Evolutionary conservation across 768 basidiomycete genomes (phyloP), one percentile per base, ranked within the genome.

Genomic region (Mycena sanguinolenta): DNA sequence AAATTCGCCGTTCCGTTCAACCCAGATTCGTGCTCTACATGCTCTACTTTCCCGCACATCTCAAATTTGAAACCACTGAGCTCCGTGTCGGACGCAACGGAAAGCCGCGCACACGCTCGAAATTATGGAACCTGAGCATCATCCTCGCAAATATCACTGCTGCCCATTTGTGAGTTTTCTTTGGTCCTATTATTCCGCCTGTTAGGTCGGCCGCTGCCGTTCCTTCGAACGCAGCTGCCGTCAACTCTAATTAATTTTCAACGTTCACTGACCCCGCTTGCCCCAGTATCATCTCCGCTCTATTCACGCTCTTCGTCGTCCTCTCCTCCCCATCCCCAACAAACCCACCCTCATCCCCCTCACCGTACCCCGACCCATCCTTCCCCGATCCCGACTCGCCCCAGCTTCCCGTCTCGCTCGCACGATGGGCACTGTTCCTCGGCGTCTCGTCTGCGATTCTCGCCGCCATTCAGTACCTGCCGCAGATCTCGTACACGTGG

Each of bases 21-120:
- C 32, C 19, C 30, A 98, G 97, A 52, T 85, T 98, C 67, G 86
- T 97, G 0, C 88, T 99, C 2, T 99, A 94, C 82, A 91, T 99
- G 83, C 83, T 93, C 46, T 99, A 96, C 84, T 99, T 95, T 78
- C 98, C 98, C 0, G 81, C 86, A 8, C 89, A 94, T 75, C 89
- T 93, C 77, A 98, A 97, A 81, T 94, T 91, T 55, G 80, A 84
- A 55, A 74, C 57, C 27, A 49, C 64, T 28, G 54, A 52, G 17
- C 39, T 36, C 8, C 64, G 21, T 14, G 39, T 36, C 10, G 46
- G 39, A 27, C 58, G 58, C 28, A 30, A 28, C 6, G 59, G 53
- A 4, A 73, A 73, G 42, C 25, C 52, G 7, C 65, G 38, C 32
- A 54, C 50, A 7, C 69, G 65, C 5, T 50, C 69, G 3, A 21